phyloP scores from a whole-genome alignment of 768 basidiomycete species.

The Mrakia blollopis region DNA sequence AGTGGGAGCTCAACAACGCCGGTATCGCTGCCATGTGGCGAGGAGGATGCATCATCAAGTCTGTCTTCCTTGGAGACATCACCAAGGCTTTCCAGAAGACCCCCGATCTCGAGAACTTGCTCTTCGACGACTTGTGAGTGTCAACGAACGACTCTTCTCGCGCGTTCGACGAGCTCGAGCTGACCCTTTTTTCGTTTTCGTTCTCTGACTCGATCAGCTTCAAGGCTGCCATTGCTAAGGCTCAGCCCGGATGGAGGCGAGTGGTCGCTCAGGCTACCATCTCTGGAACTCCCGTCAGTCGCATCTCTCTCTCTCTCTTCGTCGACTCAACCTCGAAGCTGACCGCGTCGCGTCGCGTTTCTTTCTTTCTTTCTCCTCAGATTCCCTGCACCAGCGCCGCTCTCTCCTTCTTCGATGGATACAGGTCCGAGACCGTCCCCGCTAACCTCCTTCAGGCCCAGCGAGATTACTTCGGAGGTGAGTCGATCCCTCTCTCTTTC shows the following conservation, averaged over 20 bases:
- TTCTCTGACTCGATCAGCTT: neutral
- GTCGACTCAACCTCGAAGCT: neutral
- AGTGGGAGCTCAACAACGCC: conserved; percentile 54
- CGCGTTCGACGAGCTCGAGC: too few relatives aligned
- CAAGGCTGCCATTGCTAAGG: conserved; percentile 72
- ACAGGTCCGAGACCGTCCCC: conserved; percentile 88
- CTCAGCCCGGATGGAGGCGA: conserved; percentile 97
- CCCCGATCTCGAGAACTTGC: conserved; percentile 74
- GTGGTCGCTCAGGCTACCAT: conserved; percentile 92
- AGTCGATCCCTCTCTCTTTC: too few relatives aligned
- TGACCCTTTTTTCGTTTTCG: too few relatives aligned
- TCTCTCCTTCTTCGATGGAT: conserved; percentile 97
- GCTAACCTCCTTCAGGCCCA: conserved; percentile 94
- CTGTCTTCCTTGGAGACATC: conserved; percentile 90
- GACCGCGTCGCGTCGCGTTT: neutral
- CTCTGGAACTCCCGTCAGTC: conserved; percentile 84
- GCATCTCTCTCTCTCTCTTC: conserved; percentile 46
- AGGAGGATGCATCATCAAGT: conserved; percentile 98
- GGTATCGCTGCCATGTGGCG: conserved; percentile 99
- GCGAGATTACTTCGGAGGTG: conserved; percentile 90
- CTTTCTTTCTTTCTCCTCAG: neutral
- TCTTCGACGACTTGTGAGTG: conserved; percentile 75
- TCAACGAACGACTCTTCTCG: too few relatives aligned
- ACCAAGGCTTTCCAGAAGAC: conserved; percentile 84
- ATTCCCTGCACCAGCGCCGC: conserved; percentile 19